Percentiles rank a stretch among this genome's conserved stretches.
These are phyloP conservation scores for Cyberlindnera suaveolens DNA, from an alignment of 805 yeast genomes.

Conservation along the genomic window DNA sequence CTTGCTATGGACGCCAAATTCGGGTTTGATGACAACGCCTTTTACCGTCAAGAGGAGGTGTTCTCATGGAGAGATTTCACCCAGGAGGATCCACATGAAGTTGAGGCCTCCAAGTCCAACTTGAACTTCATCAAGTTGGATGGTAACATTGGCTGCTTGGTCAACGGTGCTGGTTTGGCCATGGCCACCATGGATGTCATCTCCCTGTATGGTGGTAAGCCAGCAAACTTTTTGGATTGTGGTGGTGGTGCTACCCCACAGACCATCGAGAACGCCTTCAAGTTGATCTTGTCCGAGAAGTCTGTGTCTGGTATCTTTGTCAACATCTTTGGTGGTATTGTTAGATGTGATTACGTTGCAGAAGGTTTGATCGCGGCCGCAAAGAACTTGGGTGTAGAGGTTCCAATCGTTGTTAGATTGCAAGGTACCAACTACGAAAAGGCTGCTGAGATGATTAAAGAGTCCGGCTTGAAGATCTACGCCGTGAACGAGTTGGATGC, in stretches of 20 bases:
- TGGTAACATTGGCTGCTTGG: constrained; percentile 98
- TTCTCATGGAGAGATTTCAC: constrained; percentile 95
- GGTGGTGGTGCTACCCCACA: constrained; percentile 99
- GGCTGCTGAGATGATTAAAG: constrained; percentile 79
- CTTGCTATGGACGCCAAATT: constrained; percentile 99
- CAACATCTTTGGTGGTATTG: constrained; percentile 99
- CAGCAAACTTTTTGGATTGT: constrained; percentile 98
- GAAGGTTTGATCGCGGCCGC: constrained; percentile 95
- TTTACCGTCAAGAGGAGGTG: constrained; percentile 90
- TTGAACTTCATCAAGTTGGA: constrained; percentile 95
- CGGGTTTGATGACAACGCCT: constrained; percentile 95
- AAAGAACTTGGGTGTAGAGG: constrained; percentile 80
- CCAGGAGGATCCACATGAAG: constrained; percentile 98
- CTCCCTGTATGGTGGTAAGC: constrained; percentile 96
- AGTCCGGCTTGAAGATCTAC: constrained; percentile 89
- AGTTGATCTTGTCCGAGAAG: constrained; percentile 82
- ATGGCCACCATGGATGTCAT: constrained; percentile 99
- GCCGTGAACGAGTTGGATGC: constrained; percentile 90
- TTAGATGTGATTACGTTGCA: constrained; percentile 98
- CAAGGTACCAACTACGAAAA: constrained; percentile 95
- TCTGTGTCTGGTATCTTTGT: constrained; percentile 93
- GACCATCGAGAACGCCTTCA: constrained; percentile 95
- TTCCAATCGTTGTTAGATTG: constrained; percentile 96
- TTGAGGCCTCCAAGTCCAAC: constrained; percentile 82
- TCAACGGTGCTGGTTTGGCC: constrained; percentile 99